A percentile compares a stretch with the other conserved stretches of the same genome.
Conservation (phyloP, 176 grass and related monocot species). For the Triticum turgidum region DNA sequence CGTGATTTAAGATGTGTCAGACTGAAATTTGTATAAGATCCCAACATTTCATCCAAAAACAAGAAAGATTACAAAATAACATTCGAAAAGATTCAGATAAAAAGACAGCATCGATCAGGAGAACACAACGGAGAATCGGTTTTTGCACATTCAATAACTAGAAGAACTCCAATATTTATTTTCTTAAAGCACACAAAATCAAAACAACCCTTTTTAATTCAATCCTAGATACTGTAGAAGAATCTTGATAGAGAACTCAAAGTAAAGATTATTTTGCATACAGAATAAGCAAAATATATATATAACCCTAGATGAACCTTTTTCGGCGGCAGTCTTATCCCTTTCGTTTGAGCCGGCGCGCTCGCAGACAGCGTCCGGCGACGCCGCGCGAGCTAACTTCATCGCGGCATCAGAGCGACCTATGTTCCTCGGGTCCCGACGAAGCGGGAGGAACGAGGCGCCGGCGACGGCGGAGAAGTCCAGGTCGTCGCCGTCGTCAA, state of each 20-base stretch:
- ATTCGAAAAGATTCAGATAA: background rate
- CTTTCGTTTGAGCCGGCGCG: background rate
- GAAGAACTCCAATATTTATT: background rate
- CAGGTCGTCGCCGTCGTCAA: constrained; percentile 29
- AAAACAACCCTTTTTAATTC: background rate
- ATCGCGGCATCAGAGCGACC: constrained; percentile 12
- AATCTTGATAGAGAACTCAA: no score
- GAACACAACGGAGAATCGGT: background rate
- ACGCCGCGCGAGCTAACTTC: constrained; percentile 34
- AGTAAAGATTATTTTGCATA: background rate
- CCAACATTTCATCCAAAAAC: background rate
- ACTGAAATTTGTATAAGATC: background rate
- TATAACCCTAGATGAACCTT: constrained; percentile 25
- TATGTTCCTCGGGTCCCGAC: constrained; percentile 33
- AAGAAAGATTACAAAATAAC: background rate
- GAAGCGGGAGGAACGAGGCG: constrained; percentile 54
- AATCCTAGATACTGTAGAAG: background rate
- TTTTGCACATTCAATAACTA: background rate
- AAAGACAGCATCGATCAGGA: background rate
- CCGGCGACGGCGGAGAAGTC: constrained; percentile 32
- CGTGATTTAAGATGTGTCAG: background rate
- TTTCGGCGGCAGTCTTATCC: background rate
- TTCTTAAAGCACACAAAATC: background rate
- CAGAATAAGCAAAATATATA: background rate
- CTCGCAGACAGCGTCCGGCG: background rate